Evolutionary conservation across 768 basidiomycete genomes (phyloP).

Genomic region (Porpolomopsis calyptriformis): DNA sequence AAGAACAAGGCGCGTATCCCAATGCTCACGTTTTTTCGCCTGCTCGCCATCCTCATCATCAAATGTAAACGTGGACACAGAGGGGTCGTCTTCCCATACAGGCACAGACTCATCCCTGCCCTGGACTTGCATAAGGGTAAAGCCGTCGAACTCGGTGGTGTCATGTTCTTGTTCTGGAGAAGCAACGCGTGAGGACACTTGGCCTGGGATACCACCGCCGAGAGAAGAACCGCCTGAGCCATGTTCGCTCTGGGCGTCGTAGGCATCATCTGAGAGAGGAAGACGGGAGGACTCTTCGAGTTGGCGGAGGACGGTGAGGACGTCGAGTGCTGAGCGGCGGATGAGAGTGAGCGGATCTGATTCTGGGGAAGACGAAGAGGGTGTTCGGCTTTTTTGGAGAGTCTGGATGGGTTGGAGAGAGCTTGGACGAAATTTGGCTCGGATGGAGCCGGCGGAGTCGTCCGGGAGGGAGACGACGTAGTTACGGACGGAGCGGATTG

Average conservation of each 20-base stretch:
- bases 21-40: constrained; percentile 48
- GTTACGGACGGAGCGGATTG: constrained; percentile 74
- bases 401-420: constrained; percentile 24
- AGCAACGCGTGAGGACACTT: constrained; percentile 29
- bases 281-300: constrained; percentile 73
- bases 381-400: neutral
- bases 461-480: constrained; percentile 77
- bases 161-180: constrained; percentile 32
- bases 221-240: constrained; percentile 26
- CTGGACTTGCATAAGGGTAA: constrained; percentile 59
- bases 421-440: constrained; percentile 48
- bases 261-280: constrained; percentile 71
- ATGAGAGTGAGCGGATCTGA: constrained; percentile 60
- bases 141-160: constrained; percentile 35
- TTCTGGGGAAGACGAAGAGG: constrained; percentile 26
- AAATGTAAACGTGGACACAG: constrained; percentile 15
- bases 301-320: constrained; percentile 66
- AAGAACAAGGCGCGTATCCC: constrained; percentile 75
- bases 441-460: constrained; percentile 48
- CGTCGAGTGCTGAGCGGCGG: constrained; percentile 71
- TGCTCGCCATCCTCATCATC: constrained; percentile 30
- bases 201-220: constrained; percentile 12
- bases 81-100: constrained; percentile 65
- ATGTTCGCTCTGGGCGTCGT: constrained; percentile 69
- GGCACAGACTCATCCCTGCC: constrained; percentile 56